Evolutionary conservation across 352 stramenopile genomes (phyloP).

Genomic region (Aphanomyces invadans): DNA sequence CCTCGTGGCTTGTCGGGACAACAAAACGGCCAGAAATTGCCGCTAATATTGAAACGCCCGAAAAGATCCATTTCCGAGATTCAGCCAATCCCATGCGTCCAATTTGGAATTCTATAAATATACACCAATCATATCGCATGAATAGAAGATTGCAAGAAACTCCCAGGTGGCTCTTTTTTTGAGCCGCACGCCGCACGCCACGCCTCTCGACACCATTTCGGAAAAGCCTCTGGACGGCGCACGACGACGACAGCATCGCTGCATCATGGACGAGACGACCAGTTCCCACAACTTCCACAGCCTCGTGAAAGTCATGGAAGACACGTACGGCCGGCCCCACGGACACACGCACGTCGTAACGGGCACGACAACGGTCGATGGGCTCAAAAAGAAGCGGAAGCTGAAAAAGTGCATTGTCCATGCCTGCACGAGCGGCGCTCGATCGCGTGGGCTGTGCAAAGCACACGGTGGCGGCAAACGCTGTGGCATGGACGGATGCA

Average conservation of each 20-base stretch:
- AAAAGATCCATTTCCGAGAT: constrained; percentile 1
- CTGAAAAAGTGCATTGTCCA: constrained; percentile 59
- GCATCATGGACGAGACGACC: not conserved
- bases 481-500: constrained; percentile 65
- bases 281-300: not conserved
- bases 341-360: not conserved
- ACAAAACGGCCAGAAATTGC: not conserved
- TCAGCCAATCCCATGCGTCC: not conserved
- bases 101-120: not conserved
- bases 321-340: not conserved
- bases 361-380: not conserved
- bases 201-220: constrained; percentile 11
- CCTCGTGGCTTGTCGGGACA: not conserved
- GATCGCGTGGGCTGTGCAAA: constrained; percentile 74
- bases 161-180: not conserved
- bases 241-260: not conserved
- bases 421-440: constrained; percentile 64
- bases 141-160: constrained; percentile 3
- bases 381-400: constrained; percentile 46
- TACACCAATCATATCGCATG: not conserved
- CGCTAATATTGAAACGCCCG: not conserved
- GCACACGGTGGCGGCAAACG: constrained; percentile 70
- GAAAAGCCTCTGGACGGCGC: not conserved
- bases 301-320: constrained; percentile 8
- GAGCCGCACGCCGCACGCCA: not conserved